Percentiles rank a stretch among this genome's conserved stretches.
phyloP scores from a whole-genome alignment of 1,284 basidiomycete genomes.

The Vanrija humicola region DNA sequence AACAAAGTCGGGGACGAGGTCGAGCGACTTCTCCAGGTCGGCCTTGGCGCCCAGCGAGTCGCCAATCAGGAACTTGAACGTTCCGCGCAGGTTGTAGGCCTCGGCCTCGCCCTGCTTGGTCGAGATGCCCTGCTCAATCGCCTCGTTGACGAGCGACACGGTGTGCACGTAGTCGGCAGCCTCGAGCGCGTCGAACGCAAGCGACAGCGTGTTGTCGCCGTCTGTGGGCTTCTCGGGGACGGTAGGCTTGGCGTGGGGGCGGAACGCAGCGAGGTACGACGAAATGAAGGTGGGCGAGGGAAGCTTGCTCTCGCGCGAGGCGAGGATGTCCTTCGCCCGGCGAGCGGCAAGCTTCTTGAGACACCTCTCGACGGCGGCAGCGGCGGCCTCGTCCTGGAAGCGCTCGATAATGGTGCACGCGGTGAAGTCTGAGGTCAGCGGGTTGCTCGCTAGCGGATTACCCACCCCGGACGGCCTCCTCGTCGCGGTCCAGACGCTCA shows the following conservation, averaged over 20 bases:
- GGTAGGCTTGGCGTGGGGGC: conserved; percentile 65
- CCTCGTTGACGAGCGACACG: conserved; percentile 74
- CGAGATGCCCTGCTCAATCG: conserved; percentile 82
- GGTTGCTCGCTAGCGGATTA: neutral
- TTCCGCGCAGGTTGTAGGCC: conserved; percentile 89
- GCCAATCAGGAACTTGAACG: conserved; percentile 93
- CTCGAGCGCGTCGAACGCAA: conserved; percentile 76
- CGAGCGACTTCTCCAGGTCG: conserved; percentile 76
- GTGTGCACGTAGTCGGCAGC: conserved; percentile 86
- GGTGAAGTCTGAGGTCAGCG: conserved; percentile 70
- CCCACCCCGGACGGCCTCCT: conserved; percentile 74
- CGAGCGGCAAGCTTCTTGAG: conserved; percentile 75
- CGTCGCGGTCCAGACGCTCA: conserved; percentile 70
- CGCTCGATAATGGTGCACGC: conserved; percentile 91
- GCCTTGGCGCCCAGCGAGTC: conserved; percentile 79
- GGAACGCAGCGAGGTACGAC: conserved; percentile 96
- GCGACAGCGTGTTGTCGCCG: conserved; percentile 79
- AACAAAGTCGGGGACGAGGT: conserved; percentile 69
- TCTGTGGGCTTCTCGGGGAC: conserved; percentile 70
- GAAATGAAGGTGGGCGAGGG: conserved; percentile 91
- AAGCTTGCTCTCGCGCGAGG: conserved; percentile 69
- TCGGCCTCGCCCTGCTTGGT: conserved; percentile 73
- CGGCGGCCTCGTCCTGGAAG: conserved; percentile 78
- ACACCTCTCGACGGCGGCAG: conserved; percentile 83
- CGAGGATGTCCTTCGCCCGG: conserved; percentile 68